A percentile compares a stretch with the other conserved stretches of the same genome.
Conservation (phyloP, 139 green algal genomes). For the Coelastrella sp. region DNA sequence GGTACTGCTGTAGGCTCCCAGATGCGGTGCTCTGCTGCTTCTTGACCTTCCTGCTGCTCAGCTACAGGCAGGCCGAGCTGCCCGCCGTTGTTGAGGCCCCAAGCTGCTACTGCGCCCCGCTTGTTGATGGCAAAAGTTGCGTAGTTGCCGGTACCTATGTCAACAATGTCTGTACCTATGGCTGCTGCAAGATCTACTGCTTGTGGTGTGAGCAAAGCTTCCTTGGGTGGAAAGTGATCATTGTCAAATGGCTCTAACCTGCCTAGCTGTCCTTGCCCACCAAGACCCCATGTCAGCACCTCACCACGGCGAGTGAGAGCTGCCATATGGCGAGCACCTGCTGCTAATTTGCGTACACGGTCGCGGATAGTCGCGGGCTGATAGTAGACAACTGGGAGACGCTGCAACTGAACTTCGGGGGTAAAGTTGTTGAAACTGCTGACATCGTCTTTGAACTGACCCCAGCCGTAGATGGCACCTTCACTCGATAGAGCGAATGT, state of each 20-base stretch:
- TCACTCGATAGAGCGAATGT: slow-evolving; percentile 76
- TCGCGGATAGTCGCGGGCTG: slow-evolving; percentile 46
- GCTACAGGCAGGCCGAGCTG: slow-evolving; percentile 78
- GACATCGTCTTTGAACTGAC: slow-evolving; percentile 83
- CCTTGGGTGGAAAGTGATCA: slow-evolving; percentile 1
- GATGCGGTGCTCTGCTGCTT: slow-evolving; percentile 46
- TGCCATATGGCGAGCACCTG: slow-evolving; percentile 72
- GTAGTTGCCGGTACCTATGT: slow-evolving; percentile 80
- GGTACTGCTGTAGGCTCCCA: slow-evolving; percentile 61
- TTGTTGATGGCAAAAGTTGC: slow-evolving; percentile 74
- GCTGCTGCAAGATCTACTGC: slow-evolving; percentile 13
- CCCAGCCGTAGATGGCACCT: slow-evolving; percentile 87
- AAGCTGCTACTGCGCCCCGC: slow-evolving; percentile 73
- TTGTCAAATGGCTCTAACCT: slow-evolving; percentile 62
- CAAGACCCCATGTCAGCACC: slow-evolving; percentile 87
- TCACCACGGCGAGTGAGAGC: slow-evolving; percentile 68
- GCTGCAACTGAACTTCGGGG: slow-evolving; percentile 51
- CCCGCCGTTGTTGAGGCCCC: slow-evolving; percentile 93
- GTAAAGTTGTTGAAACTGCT: slow-evolving; percentile 83
- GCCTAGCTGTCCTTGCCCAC: slow-evolving; percentile 87
- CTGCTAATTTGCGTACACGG: slow-evolving; percentile 26
- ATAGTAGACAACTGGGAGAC: slow-evolving; percentile 60
- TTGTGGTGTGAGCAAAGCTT: slow-evolving; percentile 66
- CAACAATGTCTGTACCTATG: slow-evolving; percentile 40
- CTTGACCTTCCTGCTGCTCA: not conserved